Evolutionary conservation across 1,284 basidiomycete species (phyloP), one percentile per base, ranked within the genome.

Genomic region (Mycena citricolor): DNA sequence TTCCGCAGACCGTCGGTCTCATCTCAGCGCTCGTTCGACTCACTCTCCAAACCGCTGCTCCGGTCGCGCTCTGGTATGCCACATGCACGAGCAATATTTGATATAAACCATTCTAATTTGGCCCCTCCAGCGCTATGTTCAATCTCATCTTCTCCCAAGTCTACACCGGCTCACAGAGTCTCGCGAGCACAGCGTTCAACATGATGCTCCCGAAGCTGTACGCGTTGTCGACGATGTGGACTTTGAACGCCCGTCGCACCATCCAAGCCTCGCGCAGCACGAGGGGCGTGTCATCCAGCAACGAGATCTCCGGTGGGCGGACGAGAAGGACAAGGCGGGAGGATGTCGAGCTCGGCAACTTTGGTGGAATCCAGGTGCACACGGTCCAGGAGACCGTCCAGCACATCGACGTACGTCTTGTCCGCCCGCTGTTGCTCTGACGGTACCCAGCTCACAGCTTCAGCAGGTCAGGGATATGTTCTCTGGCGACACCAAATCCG

Each of bases 101-200:
- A 46, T 32, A 22, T 39, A 19, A n/a, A n/a, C 33, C 22, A 11
- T n/a, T n/a, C n/a, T n/a, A n/a, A n/a, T 25, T 32, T 47, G 23
- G 39, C 43, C 39, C 5, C 34, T 43, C 2, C 34, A 66, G 65
- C 43, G 63, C 63, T 13, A 54, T 64, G 51, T 54, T 64, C 29
- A 65, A 63, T 43, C 53, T 69, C 13, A 58, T 66, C 22, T 62
- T 65, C 40, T 65, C 65, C 8, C 65, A 67, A 47, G 33, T 61
- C 21, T 59, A 59, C 33, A 41, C 37, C 5, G 56, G 59, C 4
- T 47, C 47, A 13, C 39, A 54, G 12, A 54, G 48, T n/a, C 49
- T 63, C 20, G 47, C 61, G 12, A 57, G 59, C 5, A 50, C 53
- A 1, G 56, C 51, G 0, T 62, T 64, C 42, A 64, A 62, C 32